Evolutionary conservation across 2,329 filamentous ascomycete genomes (phyloP).

Genomic region (Diaporthe amygdali): DNA sequence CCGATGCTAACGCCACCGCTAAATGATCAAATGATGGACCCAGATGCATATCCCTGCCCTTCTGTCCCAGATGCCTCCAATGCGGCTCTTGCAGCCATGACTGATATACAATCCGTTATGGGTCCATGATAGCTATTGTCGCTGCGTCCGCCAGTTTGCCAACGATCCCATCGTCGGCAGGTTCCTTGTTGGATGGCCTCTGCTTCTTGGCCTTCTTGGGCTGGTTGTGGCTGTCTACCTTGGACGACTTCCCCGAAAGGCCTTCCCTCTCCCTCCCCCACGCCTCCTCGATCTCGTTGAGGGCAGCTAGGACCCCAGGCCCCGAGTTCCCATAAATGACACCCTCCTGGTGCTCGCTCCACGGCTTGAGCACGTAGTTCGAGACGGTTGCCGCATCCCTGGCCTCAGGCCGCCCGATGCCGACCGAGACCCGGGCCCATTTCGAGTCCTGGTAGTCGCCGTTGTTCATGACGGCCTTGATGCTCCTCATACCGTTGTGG

Average conservation of each 20-base stretch:
- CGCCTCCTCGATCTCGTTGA: conserved; percentile 50
- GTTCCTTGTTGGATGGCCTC: background rate
- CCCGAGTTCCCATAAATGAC: conserved; percentile 58
- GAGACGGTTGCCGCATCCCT: conserved; percentile 72
- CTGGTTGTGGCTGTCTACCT: background rate
- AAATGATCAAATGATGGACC: background rate
- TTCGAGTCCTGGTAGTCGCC: conserved; percentile 45
- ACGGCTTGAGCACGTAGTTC: conserved; percentile 76
- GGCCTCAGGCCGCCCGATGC: conserved; percentile 82
- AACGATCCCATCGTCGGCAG: background rate
- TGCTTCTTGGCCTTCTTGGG: conserved; percentile 10
- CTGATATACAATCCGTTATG: background rate
- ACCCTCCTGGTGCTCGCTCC: conserved; percentile 58
- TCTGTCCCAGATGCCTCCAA: background rate
- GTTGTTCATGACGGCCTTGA: conserved; percentile 55
- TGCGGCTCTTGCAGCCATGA: background rate
- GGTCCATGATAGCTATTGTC: background rate
- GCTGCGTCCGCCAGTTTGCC: background rate
- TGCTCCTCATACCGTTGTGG: conserved; percentile 77
- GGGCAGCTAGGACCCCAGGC: conserved; percentile 54
- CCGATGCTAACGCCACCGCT: conserved; percentile 1
- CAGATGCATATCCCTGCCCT: background rate
- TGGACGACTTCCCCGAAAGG: background rate
- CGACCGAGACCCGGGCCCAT: conserved; percentile 73
- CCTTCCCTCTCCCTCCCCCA: conserved; percentile 33